Base-by-base conservation (phyloP, 2,329 filamentous ascomycete genomes). In the Colletotrichum sidae region DNA sequence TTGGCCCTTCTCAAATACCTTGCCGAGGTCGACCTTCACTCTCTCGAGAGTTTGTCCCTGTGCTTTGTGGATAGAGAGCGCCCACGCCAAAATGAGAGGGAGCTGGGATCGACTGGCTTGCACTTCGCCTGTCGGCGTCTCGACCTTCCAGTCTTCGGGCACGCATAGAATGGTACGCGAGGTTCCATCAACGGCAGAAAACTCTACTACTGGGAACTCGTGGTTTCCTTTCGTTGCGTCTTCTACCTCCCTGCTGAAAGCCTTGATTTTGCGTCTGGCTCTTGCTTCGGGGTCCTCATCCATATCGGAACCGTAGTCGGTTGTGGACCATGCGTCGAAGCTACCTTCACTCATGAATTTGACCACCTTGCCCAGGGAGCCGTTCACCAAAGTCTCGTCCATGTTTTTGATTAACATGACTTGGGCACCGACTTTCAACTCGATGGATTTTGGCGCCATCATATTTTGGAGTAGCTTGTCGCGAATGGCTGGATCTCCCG, bases 371-470 rank as follows among this genome's bases (percentile, higher is more conserved):
- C 96, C 96, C 9, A 99, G 84, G 0, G 95, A 97, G 5, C 96
- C 96, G 74, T 99, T 99, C 70, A 98, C 96, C 0, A 99, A 85
- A 0, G 88, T 90, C 44, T 97, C 93, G 73, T 99, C 96, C 80
- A 98, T 90, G 72, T 99, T 99, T 78, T 99, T 99, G 83, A 99
- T 97, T n/a, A 99, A 83, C 96, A 99, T 99, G 49, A 99, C 96
- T 75, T 99, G 96, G 0, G 96, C 93, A 9, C 94, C 93, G 68
- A 96, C 90, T 77, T 97, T 98, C 37, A 99, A 80, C 39, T 92
- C 88, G 17, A 99, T 87, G 0, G 79, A 74, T 71, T 91, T 90
- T 0, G 96, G 94, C 0, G 96, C 94, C 92, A 99, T 97, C 88
- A 96, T 97, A 73, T 95, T 97, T 6, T 86, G 78, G 6, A 99